Conservation (phyloP, 148 eudicot species). For the Cornus florida region DNA sequence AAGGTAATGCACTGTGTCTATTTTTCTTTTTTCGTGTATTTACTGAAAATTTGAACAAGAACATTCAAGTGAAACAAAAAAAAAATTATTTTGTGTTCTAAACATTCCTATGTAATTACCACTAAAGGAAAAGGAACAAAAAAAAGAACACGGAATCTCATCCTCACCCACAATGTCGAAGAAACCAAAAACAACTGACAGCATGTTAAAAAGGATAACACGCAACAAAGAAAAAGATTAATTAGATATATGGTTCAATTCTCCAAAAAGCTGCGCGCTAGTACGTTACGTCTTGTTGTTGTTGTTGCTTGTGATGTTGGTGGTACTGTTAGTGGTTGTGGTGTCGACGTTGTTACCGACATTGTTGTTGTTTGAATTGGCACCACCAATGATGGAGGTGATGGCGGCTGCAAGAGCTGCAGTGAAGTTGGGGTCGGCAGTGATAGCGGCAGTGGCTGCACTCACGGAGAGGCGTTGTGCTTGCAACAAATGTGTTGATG, state of each 20-base stretch:
- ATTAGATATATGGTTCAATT: slow-evolving; percentile 8
- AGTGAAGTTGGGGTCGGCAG: slow-evolving; percentile 85
- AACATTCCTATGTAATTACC: not conserved
- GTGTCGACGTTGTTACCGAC: slow-evolving; percentile 8
- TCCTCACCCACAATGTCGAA: not conserved
- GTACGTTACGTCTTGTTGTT: too few relatives aligned
- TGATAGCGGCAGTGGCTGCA: slow-evolving; percentile 83
- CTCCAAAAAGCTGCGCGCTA: slow-evolving; percentile 29
- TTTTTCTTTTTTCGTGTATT: not conserved
- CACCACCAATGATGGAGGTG: slow-evolving; percentile 63
- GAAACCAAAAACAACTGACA: not conserved
- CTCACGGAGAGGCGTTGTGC: slow-evolving; percentile 42
- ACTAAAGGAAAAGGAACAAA: not conserved
- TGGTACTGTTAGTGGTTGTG: slow-evolving; percentile 10
- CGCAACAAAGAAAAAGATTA: not conserved
- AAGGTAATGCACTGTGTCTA: slow-evolving; percentile 1
- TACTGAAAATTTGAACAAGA: slow-evolving; percentile 10
- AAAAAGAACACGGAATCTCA: slow-evolving; percentile 19
- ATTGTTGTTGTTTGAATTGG: slow-evolving; percentile 27
- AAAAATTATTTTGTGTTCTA: slow-evolving; percentile 5
- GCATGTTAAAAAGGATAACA: not conserved
- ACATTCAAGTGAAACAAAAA: slow-evolving; percentile 26
- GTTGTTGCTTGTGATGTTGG: slow-evolving; percentile 34
- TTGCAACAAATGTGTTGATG: slow-evolving; percentile 9
- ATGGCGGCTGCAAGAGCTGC: slow-evolving; percentile 91